phyloP scores from a whole-genome alignment of 2,329 filamentous ascomycete species.

The Talaromyces pinophilus region DNA sequence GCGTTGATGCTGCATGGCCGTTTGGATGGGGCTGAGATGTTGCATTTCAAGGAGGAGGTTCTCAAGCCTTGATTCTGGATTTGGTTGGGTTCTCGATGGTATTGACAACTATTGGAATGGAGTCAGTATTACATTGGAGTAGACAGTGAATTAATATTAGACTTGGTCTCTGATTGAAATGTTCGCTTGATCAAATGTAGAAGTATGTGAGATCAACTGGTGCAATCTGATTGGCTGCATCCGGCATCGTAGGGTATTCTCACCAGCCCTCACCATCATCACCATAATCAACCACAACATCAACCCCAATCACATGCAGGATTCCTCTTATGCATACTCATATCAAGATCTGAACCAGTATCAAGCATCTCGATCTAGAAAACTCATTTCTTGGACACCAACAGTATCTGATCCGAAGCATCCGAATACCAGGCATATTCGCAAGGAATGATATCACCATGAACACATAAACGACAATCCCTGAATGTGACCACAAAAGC shows the following conservation, averaged over 20 bases:
- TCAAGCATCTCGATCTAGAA: background rate
- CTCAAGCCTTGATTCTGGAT: slow-evolving; percentile 1
- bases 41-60: slow-evolving; percentile 12
- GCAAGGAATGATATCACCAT: slow-evolving; percentile 13
- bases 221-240: background rate
- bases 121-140: background rate
- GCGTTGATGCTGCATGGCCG: slow-evolving; percentile 54
- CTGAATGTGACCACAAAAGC: background rate
- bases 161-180: background rate
- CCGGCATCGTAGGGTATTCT: background rate
- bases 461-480: background rate
- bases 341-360: background rate
- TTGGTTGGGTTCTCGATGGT: background rate
- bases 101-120: background rate
- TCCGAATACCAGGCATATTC: background rate
- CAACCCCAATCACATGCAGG: background rate
- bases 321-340: background rate
- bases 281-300: background rate
- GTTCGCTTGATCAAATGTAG: background rate
- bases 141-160: background rate
- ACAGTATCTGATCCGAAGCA: background rate
- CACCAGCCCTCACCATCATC: background rate
- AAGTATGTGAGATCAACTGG: background rate
- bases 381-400: background rate
- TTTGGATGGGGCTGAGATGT: slow-evolving; percentile 2